phyloP scores from a whole-genome alignment of 2,329 filamentous ascomycete genomes.

The Pseudocercospora eumusae region DNA sequence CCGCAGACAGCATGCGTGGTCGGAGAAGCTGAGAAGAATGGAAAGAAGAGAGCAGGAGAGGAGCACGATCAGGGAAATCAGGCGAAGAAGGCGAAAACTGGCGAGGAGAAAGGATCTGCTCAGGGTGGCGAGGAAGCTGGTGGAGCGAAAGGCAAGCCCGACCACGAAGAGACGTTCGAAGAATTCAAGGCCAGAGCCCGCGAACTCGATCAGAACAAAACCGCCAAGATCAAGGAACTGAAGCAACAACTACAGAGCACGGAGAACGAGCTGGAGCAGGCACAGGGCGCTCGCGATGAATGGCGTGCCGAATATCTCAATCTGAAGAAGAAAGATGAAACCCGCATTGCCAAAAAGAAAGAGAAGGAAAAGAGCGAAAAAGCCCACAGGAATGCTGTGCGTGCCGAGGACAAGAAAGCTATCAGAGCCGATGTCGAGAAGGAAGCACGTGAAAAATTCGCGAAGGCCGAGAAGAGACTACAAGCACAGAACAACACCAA shows the following conservation, averaged over 20 bases:
- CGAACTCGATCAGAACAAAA: conserved; percentile 7
- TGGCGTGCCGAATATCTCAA: background rate
- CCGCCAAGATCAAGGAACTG: conserved; percentile 7
- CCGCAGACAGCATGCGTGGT: background rate
- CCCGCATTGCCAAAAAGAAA: conserved; percentile 8
- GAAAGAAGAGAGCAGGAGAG: conserved; percentile 10
- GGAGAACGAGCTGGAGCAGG: background rate
- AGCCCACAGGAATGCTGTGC: background rate
- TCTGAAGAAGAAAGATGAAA: background rate
- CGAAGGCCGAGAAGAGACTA: conserved; percentile 12
- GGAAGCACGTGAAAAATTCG: conserved; percentile 5
- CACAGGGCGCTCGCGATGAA: conserved; percentile 7
- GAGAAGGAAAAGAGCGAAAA: conserved; percentile 6
- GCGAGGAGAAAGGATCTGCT: background rate
- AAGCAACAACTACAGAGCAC: background rate
- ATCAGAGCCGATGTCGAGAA: conserved; percentile 11
- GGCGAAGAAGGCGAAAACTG: conserved; percentile 10
- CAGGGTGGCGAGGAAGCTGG: background rate
- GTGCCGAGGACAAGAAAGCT: conserved; percentile 10
- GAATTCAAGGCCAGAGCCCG: conserved; percentile 10
- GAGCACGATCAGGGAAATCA: background rate
- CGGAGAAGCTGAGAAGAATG: background rate
- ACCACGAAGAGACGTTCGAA: background rate
- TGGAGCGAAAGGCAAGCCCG: background rate
- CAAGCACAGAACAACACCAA: conserved; percentile 14